Evolutionary conservation across 2,329 filamentous ascomycete species (phyloP), one percentile per base, ranked within the genome.

Genomic region (Colletotrichum sojae): DNA sequence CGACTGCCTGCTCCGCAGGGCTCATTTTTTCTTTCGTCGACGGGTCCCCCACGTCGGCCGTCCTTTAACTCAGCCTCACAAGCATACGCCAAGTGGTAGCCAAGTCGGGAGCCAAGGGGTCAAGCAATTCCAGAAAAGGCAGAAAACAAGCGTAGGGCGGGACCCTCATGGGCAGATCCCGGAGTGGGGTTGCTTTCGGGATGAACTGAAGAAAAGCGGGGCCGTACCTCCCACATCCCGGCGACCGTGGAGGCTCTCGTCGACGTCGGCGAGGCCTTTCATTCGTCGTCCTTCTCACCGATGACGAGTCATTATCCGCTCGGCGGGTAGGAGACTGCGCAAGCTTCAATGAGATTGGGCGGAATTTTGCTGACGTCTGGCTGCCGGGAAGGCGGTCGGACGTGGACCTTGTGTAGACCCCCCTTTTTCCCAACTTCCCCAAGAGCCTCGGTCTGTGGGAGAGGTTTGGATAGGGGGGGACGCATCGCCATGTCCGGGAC

Each of bases 261-360:
- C 43, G 54, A 53, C 18, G 36, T 60, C 53, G 55, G 46, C 63
- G 39, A 46, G 63, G 36, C 43, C 45, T 8, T 36, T 10, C 31
- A 36, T 52, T 55, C 16, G 20, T 15, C 36, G 8, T 36, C 31
- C 31, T 10, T 10, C 22, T 25, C 51, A 15, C 45, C 51, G 52
- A 52, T 67, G 58, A 63, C 64, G 58, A 67, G 64, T 58, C 64
- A 56, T 3, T 55, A 10, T 22, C 64, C 64, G 63, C 64, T 27
- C 39, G 27, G 36, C 43, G 58, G 58, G 58, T 52, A 9, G 10
- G 58, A 58, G 51, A 43, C 64, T 52, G 52, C 58, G 58, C 63
- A 63, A 67, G 64, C 64, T 67, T 67, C 64, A 67, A 63, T 63
- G 13, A 57, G 52, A 56, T 51, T 63, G 27, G 58, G n/a, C 36